Conservation (phyloP, 805 yeast genomes). For the Yarrowia sp. region DNA sequence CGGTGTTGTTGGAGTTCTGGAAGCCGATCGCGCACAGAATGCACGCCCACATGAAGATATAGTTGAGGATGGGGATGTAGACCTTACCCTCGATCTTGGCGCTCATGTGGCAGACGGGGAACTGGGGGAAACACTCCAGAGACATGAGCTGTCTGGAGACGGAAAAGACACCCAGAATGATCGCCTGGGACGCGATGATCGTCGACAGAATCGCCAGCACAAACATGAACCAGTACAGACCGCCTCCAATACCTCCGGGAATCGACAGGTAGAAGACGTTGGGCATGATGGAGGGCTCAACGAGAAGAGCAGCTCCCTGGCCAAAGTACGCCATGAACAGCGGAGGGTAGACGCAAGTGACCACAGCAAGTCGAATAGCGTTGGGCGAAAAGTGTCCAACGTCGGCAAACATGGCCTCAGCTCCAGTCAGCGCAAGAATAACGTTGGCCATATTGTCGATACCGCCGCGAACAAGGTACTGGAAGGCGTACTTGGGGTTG, state of each 20-base stretch:
- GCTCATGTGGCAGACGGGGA: conserved; percentile 50
- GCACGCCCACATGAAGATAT: conserved; percentile 52
- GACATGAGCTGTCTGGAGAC: conserved; percentile 53
- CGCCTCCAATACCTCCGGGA: conserved; percentile 12
- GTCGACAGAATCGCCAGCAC: conserved; percentile 55
- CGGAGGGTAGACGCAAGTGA: conserved; percentile 51
- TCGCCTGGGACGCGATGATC: conserved; percentile 60
- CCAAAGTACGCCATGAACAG: conserved; percentile 54
- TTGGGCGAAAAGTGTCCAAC: conserved; percentile 53
- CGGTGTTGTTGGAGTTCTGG: conserved; percentile 41
- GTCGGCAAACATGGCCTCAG: conserved; percentile 66
- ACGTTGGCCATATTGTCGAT: conserved; percentile 48
- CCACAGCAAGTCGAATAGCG: conserved; percentile 50
- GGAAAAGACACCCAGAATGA: conserved; percentile 55
- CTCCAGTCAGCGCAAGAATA: conserved; percentile 57
- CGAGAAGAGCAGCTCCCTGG: conserved; percentile 46
- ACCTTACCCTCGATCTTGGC: conserved; percentile 48
- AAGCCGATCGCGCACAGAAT: conserved; percentile 53
- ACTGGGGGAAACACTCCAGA: conserved; percentile 54
- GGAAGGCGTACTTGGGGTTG: conserved; percentile 53
- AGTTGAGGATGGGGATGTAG: conserved; percentile 52
- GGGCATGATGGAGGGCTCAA: conserved; percentile 15
- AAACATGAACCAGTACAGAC: conserved; percentile 36
- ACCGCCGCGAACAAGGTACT: conserved; percentile 41
- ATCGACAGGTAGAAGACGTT: conserved; percentile 20